Percentiles rank a stretch among this genome's conserved stretches.
Conservation (phyloP, 805 yeast genomes). For the Candida bentonensis region DNA sequence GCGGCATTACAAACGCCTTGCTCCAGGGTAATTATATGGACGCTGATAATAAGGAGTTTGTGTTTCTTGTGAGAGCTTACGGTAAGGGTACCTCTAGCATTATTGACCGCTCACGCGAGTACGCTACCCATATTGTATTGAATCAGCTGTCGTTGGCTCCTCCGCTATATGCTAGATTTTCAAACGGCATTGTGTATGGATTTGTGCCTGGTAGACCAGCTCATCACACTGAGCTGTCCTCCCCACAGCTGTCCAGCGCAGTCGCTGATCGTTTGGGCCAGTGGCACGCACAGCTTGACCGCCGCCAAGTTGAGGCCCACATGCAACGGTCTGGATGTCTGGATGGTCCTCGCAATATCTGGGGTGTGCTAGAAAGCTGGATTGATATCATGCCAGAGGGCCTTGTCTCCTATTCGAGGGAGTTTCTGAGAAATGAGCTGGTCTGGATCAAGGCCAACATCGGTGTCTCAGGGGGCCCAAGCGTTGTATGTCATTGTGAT, state of each 20-base stretch:
- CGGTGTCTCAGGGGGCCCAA: conserved; percentile 30
- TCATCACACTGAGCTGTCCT: conserved; percentile 37
- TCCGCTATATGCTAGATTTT: conserved; percentile 49
- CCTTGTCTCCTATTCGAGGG: conserved; percentile 23
- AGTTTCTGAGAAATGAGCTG: conserved; percentile 36
- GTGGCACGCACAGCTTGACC: conserved; percentile 45
- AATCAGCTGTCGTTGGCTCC: conserved; percentile 53
- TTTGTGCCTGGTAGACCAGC: conserved; percentile 51
- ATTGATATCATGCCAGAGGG: conserved; percentile 42
- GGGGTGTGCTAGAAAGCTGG: conserved; percentile 54
- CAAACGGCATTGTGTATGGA: conserved; percentile 62
- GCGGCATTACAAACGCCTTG: conserved; percentile 26
- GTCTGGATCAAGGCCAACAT: conserved; percentile 36
- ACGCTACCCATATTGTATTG: conserved; percentile 52
- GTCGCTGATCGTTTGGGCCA: conserved; percentile 56
- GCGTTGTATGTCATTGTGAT: conserved; percentile 58
- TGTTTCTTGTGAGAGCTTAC: conserved; percentile 46
- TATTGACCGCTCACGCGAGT: conserved; percentile 62
- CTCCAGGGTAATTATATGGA: conserved; percentile 12
- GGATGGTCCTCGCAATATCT: conserved; percentile 27
- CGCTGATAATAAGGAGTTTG: conserved; percentile 7
- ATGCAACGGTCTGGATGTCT: conserved; percentile 20
- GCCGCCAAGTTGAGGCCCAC: conserved; percentile 28
- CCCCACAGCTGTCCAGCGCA: conserved; percentile 34
- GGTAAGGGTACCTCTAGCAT: conserved; percentile 62